phyloP scores from a whole-genome alignment of 1,284 basidiomycete genomes.

The Ganoderma meredithae region DNA sequence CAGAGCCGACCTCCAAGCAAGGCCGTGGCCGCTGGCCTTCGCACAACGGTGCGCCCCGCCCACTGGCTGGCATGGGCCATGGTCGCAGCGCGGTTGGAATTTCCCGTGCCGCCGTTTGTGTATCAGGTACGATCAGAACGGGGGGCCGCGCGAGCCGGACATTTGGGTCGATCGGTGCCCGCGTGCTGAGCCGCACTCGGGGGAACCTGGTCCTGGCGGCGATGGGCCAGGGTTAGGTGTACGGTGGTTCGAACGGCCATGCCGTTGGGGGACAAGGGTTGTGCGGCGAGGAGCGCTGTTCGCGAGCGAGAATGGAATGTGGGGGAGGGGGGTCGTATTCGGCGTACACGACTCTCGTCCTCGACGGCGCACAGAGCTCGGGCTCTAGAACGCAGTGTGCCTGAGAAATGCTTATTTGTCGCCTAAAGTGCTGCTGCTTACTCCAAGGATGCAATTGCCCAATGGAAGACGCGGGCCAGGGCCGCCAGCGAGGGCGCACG shows the following conservation, averaged over 20 bases:
- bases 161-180: not conserved
- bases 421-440: not conserved
- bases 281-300: not conserved
- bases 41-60: not conserved
- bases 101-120: not conserved
- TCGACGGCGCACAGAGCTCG: not conserved
- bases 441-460: no score
- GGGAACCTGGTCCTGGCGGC: not conserved
- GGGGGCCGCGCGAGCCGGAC: not conserved
- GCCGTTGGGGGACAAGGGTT: no score
- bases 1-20: not conserved
- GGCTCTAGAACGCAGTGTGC: not conserved
- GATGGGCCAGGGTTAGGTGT: not conserved
- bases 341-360: no score
- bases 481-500: not conserved
- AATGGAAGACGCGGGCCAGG: not conserved
- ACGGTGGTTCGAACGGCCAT: not conserved
- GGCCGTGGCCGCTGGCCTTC: not conserved
- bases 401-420: not conserved
- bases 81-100: not conserved
- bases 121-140: conserved; percentile 3
- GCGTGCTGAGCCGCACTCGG: not conserved
- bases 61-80: not conserved
- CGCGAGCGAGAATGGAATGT: no score
- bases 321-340: not conserved